These are phyloP conservation scores for Aspergillus intermedius DNA, from an alignment of 2,329 filamentous ascomycete genomes.

Conservation along the genomic window DNA sequence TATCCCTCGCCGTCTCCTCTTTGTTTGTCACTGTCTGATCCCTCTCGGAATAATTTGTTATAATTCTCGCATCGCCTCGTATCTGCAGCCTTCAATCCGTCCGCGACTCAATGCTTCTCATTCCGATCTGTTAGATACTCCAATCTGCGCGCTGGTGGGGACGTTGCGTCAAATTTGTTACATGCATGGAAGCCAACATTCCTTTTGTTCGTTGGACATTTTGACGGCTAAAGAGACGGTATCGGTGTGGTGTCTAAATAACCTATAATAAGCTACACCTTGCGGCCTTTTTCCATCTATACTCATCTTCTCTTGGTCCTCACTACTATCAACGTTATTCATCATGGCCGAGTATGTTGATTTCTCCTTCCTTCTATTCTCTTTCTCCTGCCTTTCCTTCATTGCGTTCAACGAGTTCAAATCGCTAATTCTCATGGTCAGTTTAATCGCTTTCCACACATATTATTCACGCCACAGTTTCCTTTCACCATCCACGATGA, in stretches of 20 bases:
- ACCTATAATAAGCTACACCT: background rate
- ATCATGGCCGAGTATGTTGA: slow-evolving; percentile 36
- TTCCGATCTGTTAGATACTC: slow-evolving; percentile 11
- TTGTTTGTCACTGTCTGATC: background rate
- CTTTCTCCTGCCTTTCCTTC: background rate
- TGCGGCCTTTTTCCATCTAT: background rate
- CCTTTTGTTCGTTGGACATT: slow-evolving; percentile 8
- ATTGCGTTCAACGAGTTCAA: background rate
- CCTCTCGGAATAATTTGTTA: background rate
- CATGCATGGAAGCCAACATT: slow-evolving; percentile 11
- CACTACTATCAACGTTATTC: slow-evolving; percentile 17
- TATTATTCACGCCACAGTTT: slow-evolving; percentile 30
- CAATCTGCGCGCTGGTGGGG: slow-evolving; percentile 20
- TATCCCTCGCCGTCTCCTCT: background rate
- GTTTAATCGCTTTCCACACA: slow-evolving; percentile 34
- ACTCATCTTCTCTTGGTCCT: slow-evolving; percentile 12
- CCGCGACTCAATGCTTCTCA: slow-evolving; percentile 12
- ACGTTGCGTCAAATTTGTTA: slow-evolving; percentile 9
- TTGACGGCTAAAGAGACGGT: slow-evolving; percentile 12
- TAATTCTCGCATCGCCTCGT: slow-evolving; percentile 3
- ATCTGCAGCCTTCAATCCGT: slow-evolving; percentile 4
- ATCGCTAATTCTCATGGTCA: slow-evolving; percentile 16
- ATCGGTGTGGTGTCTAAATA: background rate
- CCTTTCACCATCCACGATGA: slow-evolving; percentile 33
- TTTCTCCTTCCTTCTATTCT: background rate